phyloP scores from a whole-genome alignment of 2,329 filamentous ascomycete species.

The Colletotrichum sp. region DNA sequence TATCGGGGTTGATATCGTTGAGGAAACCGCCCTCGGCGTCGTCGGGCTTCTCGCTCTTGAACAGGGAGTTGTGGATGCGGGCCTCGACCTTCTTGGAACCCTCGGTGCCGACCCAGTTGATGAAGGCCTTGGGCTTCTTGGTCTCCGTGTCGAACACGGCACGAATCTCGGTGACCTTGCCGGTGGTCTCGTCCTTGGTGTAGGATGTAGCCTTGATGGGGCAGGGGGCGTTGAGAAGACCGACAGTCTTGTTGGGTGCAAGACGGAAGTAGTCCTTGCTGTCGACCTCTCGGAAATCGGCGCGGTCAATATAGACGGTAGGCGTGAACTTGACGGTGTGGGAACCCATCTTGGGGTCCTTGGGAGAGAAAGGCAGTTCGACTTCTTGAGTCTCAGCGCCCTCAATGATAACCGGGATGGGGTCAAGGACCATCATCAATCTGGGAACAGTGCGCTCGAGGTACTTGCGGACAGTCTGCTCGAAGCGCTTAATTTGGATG shows the following conservation, averaged over 20 bases:
- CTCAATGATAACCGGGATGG: conserved; percentile 81
- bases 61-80: conserved; percentile 81
- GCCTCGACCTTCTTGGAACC: conserved; percentile 74
- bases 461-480: conserved; percentile 83
- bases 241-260: conserved; percentile 78
- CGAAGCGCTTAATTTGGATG: conserved; percentile 83
- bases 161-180: conserved; percentile 69
- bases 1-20: conserved; percentile 83
- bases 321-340: conserved; percentile 71
- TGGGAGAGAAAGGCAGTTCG: conserved; percentile 81
- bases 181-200: conserved; percentile 68
- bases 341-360: conserved; percentile 72
- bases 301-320: conserved; percentile 84
- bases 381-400: conserved; percentile 70
- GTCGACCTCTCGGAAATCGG: conserved; percentile 79
- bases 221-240: conserved; percentile 74
- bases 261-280: conserved; percentile 81
- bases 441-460: conserved; percentile 88
- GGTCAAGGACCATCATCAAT: conserved; percentile 88
- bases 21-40: conserved; percentile 81
- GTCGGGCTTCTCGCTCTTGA: conserved; percentile 85
- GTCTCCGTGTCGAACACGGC: conserved; percentile 71
- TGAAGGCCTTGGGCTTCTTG: conserved; percentile 79
- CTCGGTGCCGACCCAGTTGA: conserved; percentile 83
- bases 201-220: conserved; percentile 75